Evolutionary conservation across 1,284 basidiomycete species (phyloP), one percentile per base, ranked within the genome.

Genomic region (Ganoderma leucocontextum): DNA sequence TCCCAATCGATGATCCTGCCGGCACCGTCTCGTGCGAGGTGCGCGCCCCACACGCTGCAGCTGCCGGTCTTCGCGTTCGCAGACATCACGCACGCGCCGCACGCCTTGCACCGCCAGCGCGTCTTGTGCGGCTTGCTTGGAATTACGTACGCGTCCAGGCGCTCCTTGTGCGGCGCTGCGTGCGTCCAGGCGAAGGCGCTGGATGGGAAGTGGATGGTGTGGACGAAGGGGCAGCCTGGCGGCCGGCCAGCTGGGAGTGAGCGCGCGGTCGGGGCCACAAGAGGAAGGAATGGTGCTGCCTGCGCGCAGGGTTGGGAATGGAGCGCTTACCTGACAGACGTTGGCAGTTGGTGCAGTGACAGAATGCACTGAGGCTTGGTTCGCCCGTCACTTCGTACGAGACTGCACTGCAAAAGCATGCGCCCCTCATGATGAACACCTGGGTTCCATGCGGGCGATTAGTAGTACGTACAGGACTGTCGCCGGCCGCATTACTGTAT

Each of bases 301-400:
- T 22, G 47, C 12, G 9, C 47, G n/a, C n/a, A n/a, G n/a, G 22
- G n/a, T 17, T 2, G 12, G 8, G 38, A 38, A 10, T 12, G 58
- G 5, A n/a, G 9, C 12, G 52, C 82, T 68, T 73, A 87, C 89
- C 85, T 70, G 80, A 84, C 55, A 89, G 76, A 38, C 85, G 80
- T 76, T 91, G 90, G 73, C 90, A 91, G 49, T 83, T 76, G 5
- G 87, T 88, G 73, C 90, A 91, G 74, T 91, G 90, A 68, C 89
- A 91, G 74, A 87, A 91, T 7, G 86, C 88, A 70, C 84, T 86
- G 42, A 87, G 78, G 9, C 85, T 70, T 0, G 89, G 88, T 44
- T 75, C 76, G 1, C 85, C 85, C 22, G 75, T 77, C 0, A 88
- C 80, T 62, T 80, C 67, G 69, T 86, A 90, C 0, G 84, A 76